Conservation (phyloP, 1,139 yeast genomes). For the Yamadazyma epiphylla region DNA sequence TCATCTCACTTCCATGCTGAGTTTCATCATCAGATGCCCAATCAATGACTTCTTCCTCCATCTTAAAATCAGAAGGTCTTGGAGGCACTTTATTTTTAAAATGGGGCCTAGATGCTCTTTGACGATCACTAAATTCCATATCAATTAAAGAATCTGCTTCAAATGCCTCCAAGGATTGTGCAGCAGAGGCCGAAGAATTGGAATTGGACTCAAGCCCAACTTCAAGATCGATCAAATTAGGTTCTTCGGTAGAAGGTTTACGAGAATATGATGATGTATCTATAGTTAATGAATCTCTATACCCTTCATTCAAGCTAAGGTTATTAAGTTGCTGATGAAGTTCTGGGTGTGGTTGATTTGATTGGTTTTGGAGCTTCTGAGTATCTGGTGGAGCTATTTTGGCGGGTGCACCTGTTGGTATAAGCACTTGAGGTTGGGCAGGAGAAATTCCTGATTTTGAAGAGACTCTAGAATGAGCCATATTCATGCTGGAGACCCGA, state of each 20-base stretch:
- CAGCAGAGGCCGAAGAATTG: constrained; percentile 23
- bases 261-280: constrained; percentile 5
- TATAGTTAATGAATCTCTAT: too few relatives aligned
- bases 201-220: constrained; percentile 33
- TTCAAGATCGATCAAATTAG: constrained; percentile 38
- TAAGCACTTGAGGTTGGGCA: too few relatives aligned
- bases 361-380: too few relatives aligned
- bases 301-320: too few relatives aligned
- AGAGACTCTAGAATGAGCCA: too few relatives aligned
- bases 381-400: too few relatives aligned
- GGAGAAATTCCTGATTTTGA: too few relatives aligned
- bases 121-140: constrained; percentile 15
- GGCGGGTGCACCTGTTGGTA: too few relatives aligned
- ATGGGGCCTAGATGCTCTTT: constrained; percentile 11
- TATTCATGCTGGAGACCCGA: too few relatives aligned
- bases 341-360: too few relatives aligned
- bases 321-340: too few relatives aligned
- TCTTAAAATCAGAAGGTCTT: constrained; percentile 29
- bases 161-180: constrained; percentile 11
- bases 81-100: constrained; percentile 34
- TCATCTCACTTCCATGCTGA: constrained; percentile 37
- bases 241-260: constrained; percentile 12
- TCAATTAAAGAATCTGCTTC: constrained; percentile 28
- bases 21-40: constrained; percentile 49
- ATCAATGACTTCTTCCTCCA: constrained; percentile 45